phyloP scores from a whole-genome alignment of 345 rosid genomes.

The Syzygium jambos region DNA sequence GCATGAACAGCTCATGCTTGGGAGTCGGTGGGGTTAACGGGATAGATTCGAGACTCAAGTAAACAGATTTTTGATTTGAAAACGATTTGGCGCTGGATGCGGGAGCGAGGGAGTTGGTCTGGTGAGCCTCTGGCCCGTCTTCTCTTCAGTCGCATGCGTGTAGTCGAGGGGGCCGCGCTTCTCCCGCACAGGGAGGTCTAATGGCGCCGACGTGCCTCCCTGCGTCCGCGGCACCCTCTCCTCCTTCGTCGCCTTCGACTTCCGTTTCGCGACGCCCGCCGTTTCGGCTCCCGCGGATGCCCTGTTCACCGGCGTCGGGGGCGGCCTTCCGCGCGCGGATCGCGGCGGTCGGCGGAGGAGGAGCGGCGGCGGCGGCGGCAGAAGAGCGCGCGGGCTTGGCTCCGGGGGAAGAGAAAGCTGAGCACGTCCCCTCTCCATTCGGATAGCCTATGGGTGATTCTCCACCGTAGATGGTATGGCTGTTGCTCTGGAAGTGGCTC shows the following conservation, averaged over 20 bases:
- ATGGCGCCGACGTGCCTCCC: neutral
- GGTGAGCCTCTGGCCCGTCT: neutral
- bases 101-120: neutral
- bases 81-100: neutral
- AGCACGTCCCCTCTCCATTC: conserved; percentile 28
- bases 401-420: conserved; percentile 57
- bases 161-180: neutral
- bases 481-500: neutral
- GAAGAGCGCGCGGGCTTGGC: conserved; percentile 23
- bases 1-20: no score
- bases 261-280: neutral
- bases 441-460: neutral
- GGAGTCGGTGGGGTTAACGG: no score
- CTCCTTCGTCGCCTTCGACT: neutral
- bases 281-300: neutral
- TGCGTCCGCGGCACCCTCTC: neutral
- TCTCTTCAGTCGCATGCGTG: neutral
- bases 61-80: neutral
- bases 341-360: neutral
- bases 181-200: neutral
- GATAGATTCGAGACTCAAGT: no score
- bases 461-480: neutral
- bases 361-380: neutral
- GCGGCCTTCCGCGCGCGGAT: neutral
- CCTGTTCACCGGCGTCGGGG: neutral